phyloP scores from a whole-genome alignment of 2,329 filamentous ascomycete genomes.

The Sclerotiophoma versabilis region DNA sequence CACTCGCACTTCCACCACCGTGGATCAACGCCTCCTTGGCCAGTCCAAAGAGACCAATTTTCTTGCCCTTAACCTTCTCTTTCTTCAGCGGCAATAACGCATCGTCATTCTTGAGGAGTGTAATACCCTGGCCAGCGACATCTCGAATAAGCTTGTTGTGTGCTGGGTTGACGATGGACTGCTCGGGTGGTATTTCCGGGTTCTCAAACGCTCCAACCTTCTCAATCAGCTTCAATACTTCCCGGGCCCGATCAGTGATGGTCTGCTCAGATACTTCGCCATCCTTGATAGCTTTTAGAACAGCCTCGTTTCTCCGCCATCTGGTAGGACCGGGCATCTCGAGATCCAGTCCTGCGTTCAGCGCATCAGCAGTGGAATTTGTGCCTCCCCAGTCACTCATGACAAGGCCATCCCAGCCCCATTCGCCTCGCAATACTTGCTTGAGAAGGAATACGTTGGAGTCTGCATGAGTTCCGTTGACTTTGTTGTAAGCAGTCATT shows the following conservation, averaged over 20 bases:
- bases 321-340: conserved; percentile 59
- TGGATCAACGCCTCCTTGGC: conserved; percentile 58
- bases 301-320: conserved; percentile 74
- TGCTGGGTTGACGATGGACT: conserved; percentile 68
- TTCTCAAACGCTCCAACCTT: conserved; percentile 67
- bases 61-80: conserved; percentile 60
- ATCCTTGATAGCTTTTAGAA: conserved; percentile 49
- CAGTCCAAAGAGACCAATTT: conserved; percentile 74
- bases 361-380: conserved; percentile 44
- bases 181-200: conserved; percentile 62
- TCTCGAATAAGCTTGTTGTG: conserved; percentile 67
- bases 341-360: conserved; percentile 48
- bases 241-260: conserved; percentile 40
- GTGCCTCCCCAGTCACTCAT: conserved; percentile 68
- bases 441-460: conserved; percentile 72
- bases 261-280: conserved; percentile 58
- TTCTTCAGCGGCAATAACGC: conserved; percentile 69
- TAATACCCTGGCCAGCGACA: conserved; percentile 71
- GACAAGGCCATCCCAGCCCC: conserved; percentile 74
- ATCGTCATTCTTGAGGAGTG: conserved; percentile 75
- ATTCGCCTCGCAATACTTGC: conserved; percentile 71
- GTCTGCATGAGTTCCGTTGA: conserved; percentile 74
- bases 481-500: conserved; percentile 78
- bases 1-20: conserved; percentile 43
- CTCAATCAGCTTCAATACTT: conserved; percentile 70